Evolutionary conservation across 257 asterid genomes (phyloP), one percentile per base, ranked within the genome.

Genomic region (Solanum virginianum): DNA sequence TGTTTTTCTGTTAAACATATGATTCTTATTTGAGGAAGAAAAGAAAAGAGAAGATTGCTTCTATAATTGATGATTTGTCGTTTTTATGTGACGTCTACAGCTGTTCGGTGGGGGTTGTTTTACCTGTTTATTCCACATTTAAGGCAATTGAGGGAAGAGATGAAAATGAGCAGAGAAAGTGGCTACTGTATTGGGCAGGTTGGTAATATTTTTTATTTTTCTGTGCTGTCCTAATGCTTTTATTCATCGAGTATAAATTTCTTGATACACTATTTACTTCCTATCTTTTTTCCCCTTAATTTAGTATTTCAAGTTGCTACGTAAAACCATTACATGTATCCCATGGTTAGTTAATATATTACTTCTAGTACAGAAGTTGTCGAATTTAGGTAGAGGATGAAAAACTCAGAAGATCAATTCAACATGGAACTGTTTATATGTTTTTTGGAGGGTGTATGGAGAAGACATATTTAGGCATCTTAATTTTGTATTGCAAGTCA

Each of bases 111-210:
- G 99, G 98, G 80, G 86, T 91, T 88, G 95, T 90, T 71, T 92
- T 97, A 72, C 99, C 99, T 71, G 95, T 95, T 84, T 97, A 97
- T 91, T 94, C 98, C 65, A 95, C 99, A 45, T 97, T 93, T 92
- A 97, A 93, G 90, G 99, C 98, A 83, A 94, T 97, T 82, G 98
- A 97, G 90, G 72, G 92, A 43, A 93, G 88, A 84, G 90, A 92
- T 87, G 89, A 90, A 87, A 90, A 93, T 53, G 95, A 94, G 72
- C 95, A 94, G 83, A 91, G 91, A 56, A 97, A 94, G 86, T 95
- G 98, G 98, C 98, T 97, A 83, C 20, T 92, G 57, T 97, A 97
- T 84, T 97, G 99, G 99, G 98, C 99, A 87, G 98, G 99, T 97
- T 80, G 83, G 94, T 88, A 68, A 26, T 68, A 84, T 49, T 84